Percentiles rank a stretch among this genome's conserved stretches.
Conservation (phyloP, 2,329 filamentous ascomycete species). For the Peltaster fructicola region DNA sequence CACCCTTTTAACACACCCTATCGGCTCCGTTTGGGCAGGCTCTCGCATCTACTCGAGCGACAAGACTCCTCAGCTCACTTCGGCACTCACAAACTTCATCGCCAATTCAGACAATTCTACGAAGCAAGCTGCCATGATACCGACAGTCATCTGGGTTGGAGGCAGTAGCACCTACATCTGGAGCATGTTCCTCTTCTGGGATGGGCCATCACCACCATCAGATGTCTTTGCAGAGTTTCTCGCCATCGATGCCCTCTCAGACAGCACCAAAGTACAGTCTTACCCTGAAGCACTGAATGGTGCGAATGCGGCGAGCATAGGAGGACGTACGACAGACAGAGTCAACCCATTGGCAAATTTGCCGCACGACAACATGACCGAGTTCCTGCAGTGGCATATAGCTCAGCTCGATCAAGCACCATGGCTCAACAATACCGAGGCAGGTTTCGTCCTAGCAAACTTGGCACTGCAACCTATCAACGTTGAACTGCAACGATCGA, state of each 20-base stretch:
- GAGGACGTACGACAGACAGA: background rate
- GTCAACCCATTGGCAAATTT: constrained; percentile 1
- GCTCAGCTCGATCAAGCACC: background rate
- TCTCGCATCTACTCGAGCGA: constrained; percentile 24
- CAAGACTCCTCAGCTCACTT: too few relatives aligned
- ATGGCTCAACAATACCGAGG: constrained; percentile 1
- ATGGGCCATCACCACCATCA: constrained; percentile 1
- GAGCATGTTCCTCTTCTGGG: constrained; percentile 1
- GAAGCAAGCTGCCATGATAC: too few relatives aligned
- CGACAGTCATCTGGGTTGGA: too few relatives aligned
- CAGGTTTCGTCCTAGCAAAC: background rate
- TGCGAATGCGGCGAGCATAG: background rate
- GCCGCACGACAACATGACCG: constrained; percentile 2
- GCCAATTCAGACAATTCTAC: too few relatives aligned
- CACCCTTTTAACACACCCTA: constrained; percentile 13
- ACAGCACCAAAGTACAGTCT: background rate
- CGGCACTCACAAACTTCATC: too few relatives aligned
- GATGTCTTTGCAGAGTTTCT: constrained; percentile 1
- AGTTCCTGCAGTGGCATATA: constrained; percentile 1
- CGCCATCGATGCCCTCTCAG: constrained; percentile 1
- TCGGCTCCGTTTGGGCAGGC: constrained; percentile 27
- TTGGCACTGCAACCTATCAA: constrained; percentile 2
- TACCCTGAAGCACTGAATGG: constrained; percentile 1
- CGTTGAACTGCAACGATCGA: constrained; percentile 1
- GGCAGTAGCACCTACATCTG: background rate